Evolutionary conservation across 2,329 filamentous ascomycete species (phyloP), one percentile per base, ranked within the genome.

Genomic region (Graphilbum sp.): DNA sequence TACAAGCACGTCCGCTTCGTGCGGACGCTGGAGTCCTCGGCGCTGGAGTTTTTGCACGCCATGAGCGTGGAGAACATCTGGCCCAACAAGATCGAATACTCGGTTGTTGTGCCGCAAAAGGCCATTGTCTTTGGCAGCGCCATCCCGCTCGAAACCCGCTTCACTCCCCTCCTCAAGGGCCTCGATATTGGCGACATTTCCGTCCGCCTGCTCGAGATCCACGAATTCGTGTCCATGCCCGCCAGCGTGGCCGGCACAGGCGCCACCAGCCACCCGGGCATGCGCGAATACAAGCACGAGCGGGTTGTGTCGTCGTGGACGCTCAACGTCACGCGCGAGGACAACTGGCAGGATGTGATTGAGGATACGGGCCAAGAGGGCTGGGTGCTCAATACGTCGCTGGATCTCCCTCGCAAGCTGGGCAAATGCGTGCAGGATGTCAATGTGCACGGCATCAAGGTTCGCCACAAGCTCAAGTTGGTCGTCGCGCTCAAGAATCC

Each of bases 11-110:
- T 90, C 40, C 73, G 83, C 39, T 73, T 88, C 40, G 80, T 88
- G 41, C 72, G 83, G 40, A 88, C 83, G 1, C 62, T 87, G 34
- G 79, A 84, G 43, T 70, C 81, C 11, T 77, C 76, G 36, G 79
- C 81, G 11, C 65, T 87, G 41, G 82, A 88, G 53, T 70, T 87
- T 44, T 68, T 81, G 29, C 81, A 96, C 57, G 79, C 85, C 35
- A 90, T 95, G 84, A 84, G 83, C 45, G 87, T 96, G 46, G 87
- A 95, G 58, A 95, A 95, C 52, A 81, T 93, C 45, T 98, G 90
- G 90, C 82, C 86, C 6, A 90, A 94, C 63, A 98, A 98, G 64
- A 73, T 96, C 49, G 84, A 93, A 55, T 98, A 98, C 61, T 88
- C 85, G 23, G 86, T 98, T 45, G 75, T 84, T 41, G 83, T 93